Evolutionary conservation across 139 green algal species (phyloP).

Genomic region (Chlamydomonas asymmetrica): DNA sequence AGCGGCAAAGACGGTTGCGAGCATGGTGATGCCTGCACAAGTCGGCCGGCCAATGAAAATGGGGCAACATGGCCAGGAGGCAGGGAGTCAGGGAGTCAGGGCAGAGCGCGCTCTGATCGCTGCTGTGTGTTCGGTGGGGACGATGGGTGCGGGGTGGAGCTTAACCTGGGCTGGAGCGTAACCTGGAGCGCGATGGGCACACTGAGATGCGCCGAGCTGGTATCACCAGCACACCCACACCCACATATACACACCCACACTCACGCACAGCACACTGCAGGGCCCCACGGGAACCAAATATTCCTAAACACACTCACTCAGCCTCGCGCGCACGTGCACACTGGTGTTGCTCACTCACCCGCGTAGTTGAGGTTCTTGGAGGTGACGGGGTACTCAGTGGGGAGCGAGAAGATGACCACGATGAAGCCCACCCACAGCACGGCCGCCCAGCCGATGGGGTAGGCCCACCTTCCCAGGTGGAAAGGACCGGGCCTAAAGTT

Average conservation of each 20-base stretch:
- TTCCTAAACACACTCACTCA: not conserved
- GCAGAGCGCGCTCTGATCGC: no score
- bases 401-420: conserved; percentile 47
- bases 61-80: no score
- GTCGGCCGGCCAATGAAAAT: no score
- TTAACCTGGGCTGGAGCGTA: not conserved
- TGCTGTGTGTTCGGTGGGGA: not conserved
- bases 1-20: conserved; percentile 2
- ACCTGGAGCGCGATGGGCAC: no score
- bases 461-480: conserved; percentile 38
- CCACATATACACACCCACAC: no score
- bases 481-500: conserved; percentile 44
- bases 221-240: no score
- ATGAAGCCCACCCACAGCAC: conserved; percentile 36
- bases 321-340: no score
- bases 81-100: no score
- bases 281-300: no score
- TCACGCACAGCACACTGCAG: no score
- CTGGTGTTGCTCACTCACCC: no score
- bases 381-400: conserved; percentile 32
- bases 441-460: conserved; percentile 32
- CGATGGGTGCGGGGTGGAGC: not conserved
- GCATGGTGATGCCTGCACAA: conserved; percentile 26
- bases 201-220: no score
- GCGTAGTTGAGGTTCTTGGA: conserved; percentile 42